Evolutionary conservation across 331 rosid species (phyloP), one percentile per base, ranked within the genome.

Genomic region (Quercus tomentella): DNA sequence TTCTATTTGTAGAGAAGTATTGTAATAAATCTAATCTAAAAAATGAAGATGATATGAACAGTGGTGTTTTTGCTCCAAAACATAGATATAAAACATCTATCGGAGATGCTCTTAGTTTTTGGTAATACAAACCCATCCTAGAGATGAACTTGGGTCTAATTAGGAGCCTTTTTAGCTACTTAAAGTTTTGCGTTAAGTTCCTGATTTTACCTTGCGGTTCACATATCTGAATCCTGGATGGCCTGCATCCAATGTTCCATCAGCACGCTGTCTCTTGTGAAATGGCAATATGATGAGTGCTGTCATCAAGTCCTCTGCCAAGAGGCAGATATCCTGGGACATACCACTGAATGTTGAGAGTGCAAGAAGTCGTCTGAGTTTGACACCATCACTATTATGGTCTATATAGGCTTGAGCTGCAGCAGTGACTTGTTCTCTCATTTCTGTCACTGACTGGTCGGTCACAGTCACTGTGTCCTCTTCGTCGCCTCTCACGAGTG

Each of bases 221-320:
- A 93, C 98, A 43, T 88, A 86, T 86, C 97, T 85, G 84, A 96
- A 96, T 21, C 93, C 90, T 22, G 86, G 31, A 72, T 90, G 82
- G 62, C 94, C 97, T 6, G 62, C 60, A 72, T 89, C 92, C 74
- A 89, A 70, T 20, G 87, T 79, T 73, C 97, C 97, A 72, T 88
- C 91, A 6, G 72, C 51, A 5, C 83, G 75, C 74, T 83, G 94
- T 77, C 12, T 86, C 86, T 87, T 88, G 80, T 96, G 99, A 76
- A 96, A 96, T 73, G 99, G 99, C 76, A 96, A 77, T 72, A 96
- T 83, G 88, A 96, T 89, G 77, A 96, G 92, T 43, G 97, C 88
- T 5, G 79, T 82, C 91, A 78, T 88, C 80, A 91, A 84, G 18
- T 96, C 93, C 84, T 93, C 99, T 45, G 97, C 99, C 78, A 96